Conservation (phyloP, 148 eudicot species). For the Persicaria tinctoria region DNA sequence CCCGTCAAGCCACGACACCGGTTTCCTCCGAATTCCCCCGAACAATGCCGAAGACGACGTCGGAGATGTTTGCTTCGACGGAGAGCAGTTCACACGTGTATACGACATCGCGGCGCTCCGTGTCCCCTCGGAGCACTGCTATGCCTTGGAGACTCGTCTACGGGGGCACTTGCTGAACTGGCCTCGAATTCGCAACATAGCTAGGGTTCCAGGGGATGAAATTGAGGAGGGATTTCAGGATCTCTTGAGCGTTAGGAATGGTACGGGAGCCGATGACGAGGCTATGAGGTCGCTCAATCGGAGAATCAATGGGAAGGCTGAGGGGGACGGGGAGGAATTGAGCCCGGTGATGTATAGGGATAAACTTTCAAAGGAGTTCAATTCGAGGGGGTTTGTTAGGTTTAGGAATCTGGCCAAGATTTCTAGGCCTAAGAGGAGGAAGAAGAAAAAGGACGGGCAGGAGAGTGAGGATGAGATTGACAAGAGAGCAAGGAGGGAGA, state of each 20-base stretch:
- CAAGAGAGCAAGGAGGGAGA: slow-evolving; percentile 27
- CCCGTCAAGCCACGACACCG: slow-evolving; percentile 14
- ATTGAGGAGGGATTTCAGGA: slow-evolving; percentile 33
- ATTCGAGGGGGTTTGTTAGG: slow-evolving; percentile 61
- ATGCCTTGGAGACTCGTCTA: slow-evolving; percentile 53
- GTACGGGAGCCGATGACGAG: slow-evolving; percentile 22
- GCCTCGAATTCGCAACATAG: slow-evolving; percentile 77
- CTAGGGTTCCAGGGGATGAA: slow-evolving; percentile 83
- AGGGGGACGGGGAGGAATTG: slow-evolving; percentile 65
- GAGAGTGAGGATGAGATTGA: slow-evolving; percentile 17
- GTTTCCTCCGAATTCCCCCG: not conserved
- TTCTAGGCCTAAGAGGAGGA: slow-evolving; percentile 58
- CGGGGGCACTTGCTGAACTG: slow-evolving; percentile 92
- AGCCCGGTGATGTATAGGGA: slow-evolving; percentile 72
- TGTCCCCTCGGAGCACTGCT: slow-evolving; percentile 63
- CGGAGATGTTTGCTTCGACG: slow-evolving; percentile 29
- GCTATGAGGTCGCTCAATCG: slow-evolving; percentile 34
- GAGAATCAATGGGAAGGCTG: slow-evolving; percentile 56
- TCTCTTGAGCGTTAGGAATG: slow-evolving; percentile 13
- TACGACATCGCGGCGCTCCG: slow-evolving; percentile 65
- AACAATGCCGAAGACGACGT: slow-evolving; percentile 1
- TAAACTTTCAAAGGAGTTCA: slow-evolving; percentile 58
- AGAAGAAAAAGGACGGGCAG: slow-evolving; percentile 22
- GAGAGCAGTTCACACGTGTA: slow-evolving; percentile 44
- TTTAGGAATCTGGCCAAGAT: slow-evolving; percentile 78